Percentiles rank a stretch among this genome's conserved stretches.
phyloP scores from a whole-genome alignment of 2,329 filamentous ascomycete species.

The Ophiocordyceps camponoti-floridani region DNA sequence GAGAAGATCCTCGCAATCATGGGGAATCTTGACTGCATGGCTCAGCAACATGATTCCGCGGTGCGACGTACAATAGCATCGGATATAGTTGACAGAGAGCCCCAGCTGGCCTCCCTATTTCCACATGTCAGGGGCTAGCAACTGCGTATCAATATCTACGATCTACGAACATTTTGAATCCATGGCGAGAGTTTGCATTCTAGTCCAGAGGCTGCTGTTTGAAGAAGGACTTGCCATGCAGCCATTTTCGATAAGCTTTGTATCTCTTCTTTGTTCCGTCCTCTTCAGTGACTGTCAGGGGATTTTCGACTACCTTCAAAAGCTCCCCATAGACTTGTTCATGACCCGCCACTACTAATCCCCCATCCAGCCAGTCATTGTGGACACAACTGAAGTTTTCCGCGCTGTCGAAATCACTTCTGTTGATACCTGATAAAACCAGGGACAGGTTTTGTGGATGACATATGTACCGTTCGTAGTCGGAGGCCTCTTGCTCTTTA shows the following conservation, averaged over 20 bases:
- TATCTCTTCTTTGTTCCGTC: slow-evolving; percentile 87
- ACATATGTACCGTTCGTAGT: slow-evolving; percentile 76
- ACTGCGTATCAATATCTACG: background rate
- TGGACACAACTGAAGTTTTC: slow-evolving; percentile 63
- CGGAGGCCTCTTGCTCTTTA: slow-evolving; percentile 55
- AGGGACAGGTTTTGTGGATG: slow-evolving; percentile 82
- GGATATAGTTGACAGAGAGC: slow-evolving; percentile 5
- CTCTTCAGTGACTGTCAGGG: slow-evolving; percentile 72
- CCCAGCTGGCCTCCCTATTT: slow-evolving; percentile 13
- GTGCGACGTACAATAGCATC: background rate
- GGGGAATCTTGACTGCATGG: background rate
- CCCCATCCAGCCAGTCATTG: slow-evolving; percentile 38
- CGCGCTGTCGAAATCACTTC: slow-evolving; percentile 35
- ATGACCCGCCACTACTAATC: slow-evolving; percentile 31
- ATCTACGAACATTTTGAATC: background rate
- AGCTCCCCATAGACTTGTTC: slow-evolving; percentile 54
- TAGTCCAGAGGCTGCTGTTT: slow-evolving; percentile 62
- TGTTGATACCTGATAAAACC: slow-evolving; percentile 52
- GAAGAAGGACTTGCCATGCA: slow-evolving; percentile 86
- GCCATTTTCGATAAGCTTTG: slow-evolving; percentile 90
- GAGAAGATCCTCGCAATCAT: slow-evolving; percentile 29
- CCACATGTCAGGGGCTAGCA: background rate
- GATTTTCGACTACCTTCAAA: slow-evolving; percentile 60
- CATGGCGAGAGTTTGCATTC: slow-evolving; percentile 3
- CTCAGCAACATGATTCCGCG: background rate